Percentiles rank a stretch among this genome's conserved stretches.
phyloP scores from a whole-genome alignment of 164 flowering plant species.

The Stephania yunnanensis region DNA sequence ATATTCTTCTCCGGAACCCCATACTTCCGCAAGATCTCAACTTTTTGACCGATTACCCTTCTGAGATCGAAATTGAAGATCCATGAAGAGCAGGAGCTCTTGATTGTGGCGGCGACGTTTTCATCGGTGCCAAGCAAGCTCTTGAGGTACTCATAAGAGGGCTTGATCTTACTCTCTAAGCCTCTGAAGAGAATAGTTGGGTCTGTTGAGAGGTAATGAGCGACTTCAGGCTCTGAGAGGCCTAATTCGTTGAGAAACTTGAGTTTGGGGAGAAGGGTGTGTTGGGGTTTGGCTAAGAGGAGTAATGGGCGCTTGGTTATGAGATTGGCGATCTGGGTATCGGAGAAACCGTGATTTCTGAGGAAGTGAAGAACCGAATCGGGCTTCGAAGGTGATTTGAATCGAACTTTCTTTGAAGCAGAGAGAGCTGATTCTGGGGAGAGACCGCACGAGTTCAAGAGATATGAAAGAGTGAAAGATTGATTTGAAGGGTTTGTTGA shows the following conservation, averaged over 20 bases:
- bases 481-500: background rate
- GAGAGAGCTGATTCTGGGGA: too few species aligned
- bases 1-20: conserved; percentile 1
- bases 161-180: background rate
- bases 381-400: too few species aligned
- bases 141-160: background rate
- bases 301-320: background rate
- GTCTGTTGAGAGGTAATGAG: background rate
- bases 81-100: background rate
- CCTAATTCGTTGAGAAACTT: background rate
- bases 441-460: background rate
- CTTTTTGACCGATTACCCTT: background rate
- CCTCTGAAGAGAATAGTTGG: background rate
- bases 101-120: background rate
- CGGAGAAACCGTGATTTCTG: background rate
- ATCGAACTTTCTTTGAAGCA: too few species aligned
- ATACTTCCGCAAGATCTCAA: background rate
- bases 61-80: background rate
- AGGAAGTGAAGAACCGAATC: too few species aligned
- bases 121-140: background rate
- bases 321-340: background rate
- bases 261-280: conserved; percentile 1
- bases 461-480: background rate
- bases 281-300: background rate
- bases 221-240: background rate